Evolutionary conservation across 2,329 filamentous ascomycete species (phyloP).

Genomic region (Calonectria multiphialidica): DNA sequence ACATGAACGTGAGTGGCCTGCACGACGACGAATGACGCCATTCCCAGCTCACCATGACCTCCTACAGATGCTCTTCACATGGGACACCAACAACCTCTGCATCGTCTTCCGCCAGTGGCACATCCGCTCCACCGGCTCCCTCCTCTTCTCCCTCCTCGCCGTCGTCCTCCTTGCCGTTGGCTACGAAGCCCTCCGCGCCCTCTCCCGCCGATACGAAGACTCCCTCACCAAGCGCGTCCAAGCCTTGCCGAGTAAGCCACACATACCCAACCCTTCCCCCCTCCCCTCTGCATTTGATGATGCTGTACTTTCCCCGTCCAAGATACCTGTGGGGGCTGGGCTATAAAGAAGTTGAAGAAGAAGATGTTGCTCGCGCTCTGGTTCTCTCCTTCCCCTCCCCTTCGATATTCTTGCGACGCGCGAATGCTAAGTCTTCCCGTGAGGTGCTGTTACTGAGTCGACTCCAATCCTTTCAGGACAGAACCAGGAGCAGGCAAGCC

Average conservation of each 20-base stretch:
- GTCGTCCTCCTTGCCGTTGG: slow-evolving; percentile 89
- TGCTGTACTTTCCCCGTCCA: slow-evolving; percentile 15
- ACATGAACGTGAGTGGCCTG: slow-evolving; percentile 81
- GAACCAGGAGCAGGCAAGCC: slow-evolving; percentile 70
- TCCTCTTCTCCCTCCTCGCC: slow-evolving; percentile 85
- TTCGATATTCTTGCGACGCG: slow-evolving; percentile 31
- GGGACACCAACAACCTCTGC: slow-evolving; percentile 93
- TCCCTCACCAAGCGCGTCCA: slow-evolving; percentile 62
- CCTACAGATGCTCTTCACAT: slow-evolving; percentile 94
- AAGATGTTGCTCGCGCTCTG: slow-evolving; percentile 27
- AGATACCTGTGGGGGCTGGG: slow-evolving; percentile 15
- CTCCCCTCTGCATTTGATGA: not conserved
- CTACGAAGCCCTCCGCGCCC: slow-evolving; percentile 89
- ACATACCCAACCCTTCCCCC: slow-evolving; percentile 2
- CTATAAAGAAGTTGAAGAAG: slow-evolving; percentile 25
- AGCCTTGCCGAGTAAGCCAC: slow-evolving; percentile 64
- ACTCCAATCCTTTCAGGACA: slow-evolving; percentile 80
- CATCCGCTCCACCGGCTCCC: slow-evolving; percentile 77
- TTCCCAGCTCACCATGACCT: slow-evolving; percentile 11
- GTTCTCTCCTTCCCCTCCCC: slow-evolving; percentile 17
- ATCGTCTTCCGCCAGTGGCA: slow-evolving; percentile 96
- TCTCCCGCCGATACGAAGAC: slow-evolving; percentile 81
- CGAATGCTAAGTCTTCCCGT: slow-evolving; percentile 47
- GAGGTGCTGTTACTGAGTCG: slow-evolving; percentile 68
- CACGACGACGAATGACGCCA: not conserved